A percentile compares a stretch with the other conserved stretches of the same genome.
These are phyloP conservation scores for Circinella minor DNA, from an alignment of 371 early-diverging fungal species.

Conservation along the genomic window DNA sequence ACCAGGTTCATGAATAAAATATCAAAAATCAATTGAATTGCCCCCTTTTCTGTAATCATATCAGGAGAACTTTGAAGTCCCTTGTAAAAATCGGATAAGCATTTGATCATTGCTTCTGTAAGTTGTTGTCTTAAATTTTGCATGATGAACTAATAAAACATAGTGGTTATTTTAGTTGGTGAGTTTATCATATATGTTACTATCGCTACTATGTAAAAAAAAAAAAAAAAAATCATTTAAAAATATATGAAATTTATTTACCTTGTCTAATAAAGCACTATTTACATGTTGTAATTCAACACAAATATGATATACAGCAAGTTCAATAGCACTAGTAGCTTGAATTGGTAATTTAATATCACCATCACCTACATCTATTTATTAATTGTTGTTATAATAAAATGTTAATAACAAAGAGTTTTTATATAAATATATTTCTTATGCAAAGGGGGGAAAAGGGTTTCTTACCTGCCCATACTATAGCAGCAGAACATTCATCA, in stretches of 20 bases:
- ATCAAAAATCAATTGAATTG: conserved; percentile 60
- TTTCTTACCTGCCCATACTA: conserved; percentile 46
- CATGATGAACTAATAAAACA: conserved; percentile 16
- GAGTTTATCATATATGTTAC: too few relatives aligned
- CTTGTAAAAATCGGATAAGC: conserved; percentile 11
- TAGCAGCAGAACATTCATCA: conserved; percentile 33
- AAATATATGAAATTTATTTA: neutral
- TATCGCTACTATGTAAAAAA: too few relatives aligned
- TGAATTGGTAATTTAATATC: conserved; percentile 52
- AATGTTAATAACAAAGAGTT: conserved; percentile 3
- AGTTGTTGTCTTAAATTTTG: conserved; percentile 15
- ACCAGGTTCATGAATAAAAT: conserved; percentile 44
- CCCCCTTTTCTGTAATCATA: conserved; percentile 54
- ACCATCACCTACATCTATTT: conserved; percentile 16
- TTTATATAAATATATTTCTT: too few relatives aligned
- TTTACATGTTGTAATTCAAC: conserved; percentile 55
- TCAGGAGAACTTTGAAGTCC: neutral
- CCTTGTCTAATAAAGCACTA: conserved; percentile 43
- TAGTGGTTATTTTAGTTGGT: too few relatives aligned
- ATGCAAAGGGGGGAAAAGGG: too few relatives aligned
- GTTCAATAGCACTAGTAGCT: conserved; percentile 44
- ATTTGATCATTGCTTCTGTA: conserved; percentile 1
- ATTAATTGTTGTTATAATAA: neutral
- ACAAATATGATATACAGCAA: conserved; percentile 45
- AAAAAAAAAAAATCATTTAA: too few relatives aligned